Conservation (phyloP, 257 asterid genomes). For the Knoxia roxburghii region DNA sequence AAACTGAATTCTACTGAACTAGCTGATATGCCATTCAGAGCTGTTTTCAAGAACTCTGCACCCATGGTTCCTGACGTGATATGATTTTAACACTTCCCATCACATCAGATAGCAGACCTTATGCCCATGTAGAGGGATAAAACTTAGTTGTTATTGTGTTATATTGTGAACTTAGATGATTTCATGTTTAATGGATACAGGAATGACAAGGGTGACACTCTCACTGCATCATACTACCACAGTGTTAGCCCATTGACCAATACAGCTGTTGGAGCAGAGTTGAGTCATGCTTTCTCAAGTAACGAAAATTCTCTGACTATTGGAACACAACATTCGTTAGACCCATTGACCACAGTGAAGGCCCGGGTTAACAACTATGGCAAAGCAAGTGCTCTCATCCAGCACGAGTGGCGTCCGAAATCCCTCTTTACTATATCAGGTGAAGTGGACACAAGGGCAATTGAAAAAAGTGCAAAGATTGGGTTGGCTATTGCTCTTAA, state of each 20-base stretch:
- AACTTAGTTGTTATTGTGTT: neutral
- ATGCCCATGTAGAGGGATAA: no score
- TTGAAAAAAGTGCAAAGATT: slow-evolving; percentile 85
- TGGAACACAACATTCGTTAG: slow-evolving; percentile 83
- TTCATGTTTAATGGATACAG: slow-evolving; percentile 30
- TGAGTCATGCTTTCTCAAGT: slow-evolving; percentile 77
- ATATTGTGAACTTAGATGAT: slow-evolving; percentile 2
- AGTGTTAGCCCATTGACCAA: slow-evolving; percentile 64
- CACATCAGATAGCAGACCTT: no score
- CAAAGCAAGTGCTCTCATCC: slow-evolving; percentile 82
- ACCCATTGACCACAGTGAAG: slow-evolving; percentile 71
- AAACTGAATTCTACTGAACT: neutral
- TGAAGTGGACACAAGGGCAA: slow-evolving; percentile 91
- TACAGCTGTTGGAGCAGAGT: slow-evolving; percentile 94
- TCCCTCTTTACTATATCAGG: slow-evolving; percentile 89
- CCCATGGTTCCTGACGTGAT: no score
- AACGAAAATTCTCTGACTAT: slow-evolving; percentile 75
- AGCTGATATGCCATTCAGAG: neutral
- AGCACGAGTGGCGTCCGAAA: slow-evolving; percentile 87
- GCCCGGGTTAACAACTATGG: slow-evolving; percentile 83
- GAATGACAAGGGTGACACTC: slow-evolving; percentile 66
- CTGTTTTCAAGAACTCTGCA: neutral
- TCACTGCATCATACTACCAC: slow-evolving; percentile 85
- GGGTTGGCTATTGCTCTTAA: slow-evolving; percentile 88
- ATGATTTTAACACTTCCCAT: no score